These are phyloP conservation scores for Gossypium longicalyx DNA, from an alignment of 345 rosid genomes.

Conservation along the genomic window DNA sequence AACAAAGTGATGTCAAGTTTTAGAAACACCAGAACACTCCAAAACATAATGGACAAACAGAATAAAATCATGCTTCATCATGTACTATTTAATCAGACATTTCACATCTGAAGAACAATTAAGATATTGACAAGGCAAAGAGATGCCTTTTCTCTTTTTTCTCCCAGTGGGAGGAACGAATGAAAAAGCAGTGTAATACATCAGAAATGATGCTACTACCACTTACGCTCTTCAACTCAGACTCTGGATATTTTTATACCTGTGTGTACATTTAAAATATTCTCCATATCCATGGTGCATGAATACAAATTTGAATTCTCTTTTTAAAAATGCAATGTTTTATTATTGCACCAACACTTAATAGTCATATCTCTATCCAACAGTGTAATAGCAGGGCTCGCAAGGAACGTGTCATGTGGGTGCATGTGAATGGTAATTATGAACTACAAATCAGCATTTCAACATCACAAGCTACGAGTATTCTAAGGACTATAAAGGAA, in stretches of 20 bases:
- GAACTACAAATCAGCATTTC: neutral
- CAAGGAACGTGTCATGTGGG: neutral
- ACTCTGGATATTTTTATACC: no score
- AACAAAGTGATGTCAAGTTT: neutral
- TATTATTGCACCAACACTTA: no score
- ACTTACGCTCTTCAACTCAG: neutral
- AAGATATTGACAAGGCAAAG: neutral
- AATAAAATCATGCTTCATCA: neutral
- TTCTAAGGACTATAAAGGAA: neutral
- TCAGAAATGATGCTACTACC: neutral
- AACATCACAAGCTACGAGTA: neutral
- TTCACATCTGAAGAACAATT: neutral
- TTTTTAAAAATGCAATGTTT: no score
- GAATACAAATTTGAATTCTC: no score
- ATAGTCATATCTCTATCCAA: no score
- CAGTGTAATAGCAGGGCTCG: neutral
- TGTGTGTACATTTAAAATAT: no score
- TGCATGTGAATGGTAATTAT: neutral
- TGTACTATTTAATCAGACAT: neutral
- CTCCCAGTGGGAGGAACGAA: neutral
- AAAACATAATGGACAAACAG: neutral
- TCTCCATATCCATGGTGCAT: no score
- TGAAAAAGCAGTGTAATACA: neutral
- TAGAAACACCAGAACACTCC: constrained; percentile 4
- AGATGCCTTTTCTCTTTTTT: neutral